A percentile compares a stretch with the other conserved stretches of the same genome.
Conservation (phyloP, 768 basidiomycete species). For the Leccinum subtestaceum region DNA sequence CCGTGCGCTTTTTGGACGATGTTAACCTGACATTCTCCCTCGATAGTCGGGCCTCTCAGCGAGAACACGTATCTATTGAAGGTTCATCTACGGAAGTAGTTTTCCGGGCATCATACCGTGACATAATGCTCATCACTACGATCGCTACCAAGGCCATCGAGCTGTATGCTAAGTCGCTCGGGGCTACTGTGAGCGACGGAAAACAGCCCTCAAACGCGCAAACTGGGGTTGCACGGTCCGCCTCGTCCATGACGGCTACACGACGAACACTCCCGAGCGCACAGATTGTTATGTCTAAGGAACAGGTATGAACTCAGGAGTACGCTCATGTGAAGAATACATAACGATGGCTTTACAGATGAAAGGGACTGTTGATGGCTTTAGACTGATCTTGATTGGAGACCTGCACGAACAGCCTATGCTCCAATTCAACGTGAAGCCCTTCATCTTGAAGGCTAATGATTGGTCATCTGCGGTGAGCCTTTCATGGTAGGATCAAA, state of each 20-base stretch:
- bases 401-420: constrained; percentile 94
- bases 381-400: constrained; percentile 90
- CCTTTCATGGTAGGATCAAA: not conserved
- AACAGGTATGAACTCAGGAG: constrained; percentile 55
- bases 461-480: constrained; percentile 94
- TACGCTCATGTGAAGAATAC: not conserved
- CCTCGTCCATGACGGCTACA: constrained; percentile 2
- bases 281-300: constrained; percentile 64
- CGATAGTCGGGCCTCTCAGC: constrained; percentile 73
- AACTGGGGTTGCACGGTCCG: constrained; percentile 1
- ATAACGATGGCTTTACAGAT: constrained; percentile 45
- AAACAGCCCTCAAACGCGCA: constrained; percentile 11
- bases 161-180: constrained; percentile 54
- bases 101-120: constrained; percentile 92
- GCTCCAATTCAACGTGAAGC: constrained; percentile 82
- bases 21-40: constrained; percentile 84
- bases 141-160: constrained; percentile 87
- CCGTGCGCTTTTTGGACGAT: constrained; percentile 90
- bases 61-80: constrained; percentile 79
- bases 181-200: constrained; percentile 6
- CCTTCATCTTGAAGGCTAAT: constrained; percentile 77
- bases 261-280: constrained; percentile 34
- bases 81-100: constrained; percentile 78
- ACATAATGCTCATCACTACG: constrained; percentile 83
- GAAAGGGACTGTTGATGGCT: constrained; percentile 84